A percentile compares a stretch with the other conserved stretches of the same genome.
phyloP scores from a whole-genome alignment of 192 early-diverging fungal genomes.

The Coemansia sp. region DNA sequence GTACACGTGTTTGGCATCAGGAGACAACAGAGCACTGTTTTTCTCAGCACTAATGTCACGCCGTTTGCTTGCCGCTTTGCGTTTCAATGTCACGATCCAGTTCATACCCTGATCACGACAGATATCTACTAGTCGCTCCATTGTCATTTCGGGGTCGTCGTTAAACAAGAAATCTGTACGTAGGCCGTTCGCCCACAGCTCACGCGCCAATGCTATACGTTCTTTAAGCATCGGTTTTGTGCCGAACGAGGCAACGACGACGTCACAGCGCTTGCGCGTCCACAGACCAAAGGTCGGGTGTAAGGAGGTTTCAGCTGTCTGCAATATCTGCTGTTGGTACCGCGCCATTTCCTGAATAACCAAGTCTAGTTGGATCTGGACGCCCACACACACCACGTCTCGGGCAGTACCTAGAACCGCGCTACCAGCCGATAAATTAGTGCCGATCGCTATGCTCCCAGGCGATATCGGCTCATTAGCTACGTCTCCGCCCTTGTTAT shows the following conservation, averaged over 20 bases:
- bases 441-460: constrained; percentile 29
- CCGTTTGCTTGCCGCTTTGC: constrained; percentile 14
- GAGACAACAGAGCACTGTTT: not conserved
- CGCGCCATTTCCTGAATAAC: constrained; percentile 66
- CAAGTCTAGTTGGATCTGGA: constrained; percentile 81
- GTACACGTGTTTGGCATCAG: constrained; percentile 32
- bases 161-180: constrained; percentile 82
- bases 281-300: constrained; percentile 59
- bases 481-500: constrained; percentile 13
- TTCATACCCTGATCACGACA: constrained; percentile 75
- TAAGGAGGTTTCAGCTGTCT: constrained; percentile 12
- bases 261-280: constrained; percentile 71
- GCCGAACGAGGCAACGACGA: constrained; percentile 85
- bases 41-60: not conserved
- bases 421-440: constrained; percentile 44
- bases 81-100: constrained; percentile 80
- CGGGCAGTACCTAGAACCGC: constrained; percentile 42
- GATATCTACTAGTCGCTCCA: constrained; percentile 63
- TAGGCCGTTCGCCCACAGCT: constrained; percentile 79
- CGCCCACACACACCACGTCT: constrained; percentile 71
- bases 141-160: constrained; percentile 70
- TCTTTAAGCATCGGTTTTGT: constrained; percentile 67
- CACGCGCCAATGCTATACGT: constrained; percentile 75
- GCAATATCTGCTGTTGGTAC: constrained; percentile 59
- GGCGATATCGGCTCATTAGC: not conserved